These are phyloP conservation scores for Hypomyces rosellus DNA, from an alignment of 2,329 filamentous ascomycete species.

Conservation along the genomic window DNA sequence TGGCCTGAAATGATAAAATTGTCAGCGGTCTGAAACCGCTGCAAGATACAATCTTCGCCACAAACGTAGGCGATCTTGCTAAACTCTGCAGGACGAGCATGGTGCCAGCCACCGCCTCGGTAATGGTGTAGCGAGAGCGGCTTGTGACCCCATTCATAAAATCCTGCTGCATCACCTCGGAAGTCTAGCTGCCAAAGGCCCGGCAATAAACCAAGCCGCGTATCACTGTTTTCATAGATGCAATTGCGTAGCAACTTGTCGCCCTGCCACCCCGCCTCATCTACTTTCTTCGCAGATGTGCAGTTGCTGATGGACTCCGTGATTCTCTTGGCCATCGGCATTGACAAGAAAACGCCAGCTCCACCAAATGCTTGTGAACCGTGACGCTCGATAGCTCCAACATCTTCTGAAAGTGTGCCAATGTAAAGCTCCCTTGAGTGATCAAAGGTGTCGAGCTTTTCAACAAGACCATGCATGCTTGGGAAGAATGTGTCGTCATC, in stretches of 20 bases:
- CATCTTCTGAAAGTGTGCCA: constrained; percentile 56
- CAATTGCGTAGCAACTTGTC: constrained; percentile 58
- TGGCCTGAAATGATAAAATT: constrained; percentile 53
- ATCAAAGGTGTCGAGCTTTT: constrained; percentile 47
- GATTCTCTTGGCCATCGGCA: constrained; percentile 41
- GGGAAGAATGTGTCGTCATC: constrained; percentile 63
- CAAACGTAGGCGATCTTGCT: constrained; percentile 53
- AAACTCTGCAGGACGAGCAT: constrained; percentile 47
- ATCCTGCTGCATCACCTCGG: constrained; percentile 53
- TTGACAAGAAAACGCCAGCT: constrained; percentile 56
- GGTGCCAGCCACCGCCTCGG: constrained; percentile 54
- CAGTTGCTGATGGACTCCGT: constrained; percentile 39
- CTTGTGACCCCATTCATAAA: constrained; percentile 56
- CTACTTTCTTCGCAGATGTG: constrained; percentile 44
- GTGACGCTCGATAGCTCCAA: constrained; percentile 52
- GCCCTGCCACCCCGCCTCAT: constrained; percentile 52
- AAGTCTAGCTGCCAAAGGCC: constrained; percentile 58
- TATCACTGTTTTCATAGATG: constrained; percentile 56
- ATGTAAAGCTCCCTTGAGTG: constrained; percentile 49
- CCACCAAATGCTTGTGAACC: constrained; percentile 60
- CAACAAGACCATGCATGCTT: constrained; percentile 48
- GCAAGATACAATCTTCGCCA: constrained; percentile 53
- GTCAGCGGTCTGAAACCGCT: constrained; percentile 49
- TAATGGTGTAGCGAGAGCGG: constrained; percentile 59
- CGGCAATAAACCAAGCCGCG: constrained; percentile 49